A percentile compares a stretch with the other conserved stretches of the same genome.
phyloP scores from a whole-genome alignment of 805 yeast species.

The Saccharomycopsis synnaedendra region DNA sequence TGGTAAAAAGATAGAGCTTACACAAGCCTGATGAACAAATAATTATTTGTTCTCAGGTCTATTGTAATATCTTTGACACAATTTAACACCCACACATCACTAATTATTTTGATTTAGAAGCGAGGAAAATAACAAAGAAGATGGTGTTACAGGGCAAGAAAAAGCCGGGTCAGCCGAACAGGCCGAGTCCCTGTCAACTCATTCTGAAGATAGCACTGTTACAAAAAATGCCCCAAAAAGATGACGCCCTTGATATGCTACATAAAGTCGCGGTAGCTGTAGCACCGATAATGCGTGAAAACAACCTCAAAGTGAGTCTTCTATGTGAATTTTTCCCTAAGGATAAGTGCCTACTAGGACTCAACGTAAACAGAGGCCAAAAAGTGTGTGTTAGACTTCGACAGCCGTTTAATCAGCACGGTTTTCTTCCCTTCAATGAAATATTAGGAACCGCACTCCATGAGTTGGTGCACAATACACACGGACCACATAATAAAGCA shows the following conservation, averaged over 20 bases:
- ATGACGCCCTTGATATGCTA: slow-evolving; percentile 45
- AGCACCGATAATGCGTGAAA: slow-evolving; percentile 67
- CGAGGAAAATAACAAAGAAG: too few species aligned
- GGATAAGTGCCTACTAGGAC: slow-evolving; percentile 52
- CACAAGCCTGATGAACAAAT: too few species aligned
- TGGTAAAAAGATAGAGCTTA: too few species aligned
- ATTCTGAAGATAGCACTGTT: slow-evolving; percentile 31
- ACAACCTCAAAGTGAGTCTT: slow-evolving; percentile 51
- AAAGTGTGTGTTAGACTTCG: slow-evolving; percentile 67
- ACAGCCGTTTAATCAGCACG: slow-evolving; percentile 28
- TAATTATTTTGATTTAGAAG: too few species aligned
- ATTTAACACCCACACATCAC: too few species aligned
- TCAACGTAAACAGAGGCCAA: slow-evolving; percentile 70
- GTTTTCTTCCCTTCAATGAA: slow-evolving; percentile 52
- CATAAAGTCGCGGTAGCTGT: slow-evolving; percentile 61
- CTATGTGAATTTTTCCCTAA: slow-evolving; percentile 79
- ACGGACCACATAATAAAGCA: slow-evolving; percentile 68
- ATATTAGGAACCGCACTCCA: slow-evolving; percentile 79
- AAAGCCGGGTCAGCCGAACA: neutral
- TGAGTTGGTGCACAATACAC: slow-evolving; percentile 71
- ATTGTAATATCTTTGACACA: too few species aligned
- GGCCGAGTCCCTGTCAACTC: slow-evolving; percentile 19
- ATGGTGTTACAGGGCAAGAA: neutral
- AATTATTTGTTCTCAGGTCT: too few species aligned
- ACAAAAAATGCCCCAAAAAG: slow-evolving; percentile 32